phyloP scores from a whole-genome alignment of 2,329 filamentous ascomycete genomes.

The Leptographium lundbergii region DNA sequence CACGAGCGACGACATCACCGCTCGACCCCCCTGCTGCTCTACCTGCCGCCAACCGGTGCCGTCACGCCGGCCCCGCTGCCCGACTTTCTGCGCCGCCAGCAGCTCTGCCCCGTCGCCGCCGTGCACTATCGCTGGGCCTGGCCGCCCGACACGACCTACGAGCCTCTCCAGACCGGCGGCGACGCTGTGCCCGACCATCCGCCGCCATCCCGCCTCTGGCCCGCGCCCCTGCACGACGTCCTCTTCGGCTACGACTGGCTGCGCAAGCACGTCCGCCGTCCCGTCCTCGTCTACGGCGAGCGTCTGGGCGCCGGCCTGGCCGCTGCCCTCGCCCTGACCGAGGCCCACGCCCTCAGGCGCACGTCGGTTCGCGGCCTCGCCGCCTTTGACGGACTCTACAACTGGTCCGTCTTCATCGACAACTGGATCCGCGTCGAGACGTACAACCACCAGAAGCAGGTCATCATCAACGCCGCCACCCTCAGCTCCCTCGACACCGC shows the following conservation, averaged over 20 bases:
- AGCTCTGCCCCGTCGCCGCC: slow-evolving; percentile 33
- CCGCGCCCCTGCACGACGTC: slow-evolving; percentile 44
- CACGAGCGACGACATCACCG: slow-evolving; percentile 27
- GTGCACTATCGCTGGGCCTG: slow-evolving; percentile 47
- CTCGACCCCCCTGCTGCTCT: slow-evolving; percentile 35
- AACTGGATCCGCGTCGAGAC: background rate
- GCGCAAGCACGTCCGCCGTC: slow-evolving; percentile 17
- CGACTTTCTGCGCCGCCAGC: slow-evolving; percentile 22
- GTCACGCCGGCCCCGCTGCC: slow-evolving; percentile 15
- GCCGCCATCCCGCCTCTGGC: slow-evolving; percentile 28
- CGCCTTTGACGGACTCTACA: slow-evolving; percentile 48
- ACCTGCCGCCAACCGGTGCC: slow-evolving; percentile 38
- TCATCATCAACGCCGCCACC: slow-evolving; percentile 11
- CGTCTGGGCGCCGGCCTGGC: slow-evolving; percentile 46
- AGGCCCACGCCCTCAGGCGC: slow-evolving; percentile 26
- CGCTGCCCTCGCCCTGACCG: slow-evolving; percentile 43
- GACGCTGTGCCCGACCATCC: background rate
- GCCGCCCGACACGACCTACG: too few species aligned
- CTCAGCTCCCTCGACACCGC: slow-evolving; percentile 18
- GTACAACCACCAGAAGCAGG: slow-evolving; percentile 17
- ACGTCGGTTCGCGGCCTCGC: slow-evolving; percentile 41
- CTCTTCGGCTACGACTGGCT: slow-evolving; percentile 43
- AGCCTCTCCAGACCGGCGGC: background rate
- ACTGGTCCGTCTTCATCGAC: slow-evolving; percentile 44
- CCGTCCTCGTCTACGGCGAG: slow-evolving; percentile 40